Percentiles rank a stretch among this genome's conserved stretches.
phyloP scores from a whole-genome alignment of 768 basidiomycete species.

The Tricholoma terreum region DNA sequence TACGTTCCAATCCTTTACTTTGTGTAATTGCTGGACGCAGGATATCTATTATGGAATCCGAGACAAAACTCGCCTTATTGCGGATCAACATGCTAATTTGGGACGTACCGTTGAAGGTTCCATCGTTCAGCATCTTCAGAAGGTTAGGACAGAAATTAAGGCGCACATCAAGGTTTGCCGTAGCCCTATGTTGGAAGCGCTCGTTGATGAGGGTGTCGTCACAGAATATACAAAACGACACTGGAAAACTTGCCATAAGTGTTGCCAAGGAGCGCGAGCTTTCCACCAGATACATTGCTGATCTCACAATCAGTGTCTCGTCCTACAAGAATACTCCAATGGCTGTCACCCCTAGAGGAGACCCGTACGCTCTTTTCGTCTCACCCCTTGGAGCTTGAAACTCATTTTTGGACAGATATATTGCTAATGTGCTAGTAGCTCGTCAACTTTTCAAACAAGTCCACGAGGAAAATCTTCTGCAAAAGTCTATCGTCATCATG shows the following conservation, averaged over 20 bases:
- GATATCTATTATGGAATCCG: slow-evolving; percentile 92
- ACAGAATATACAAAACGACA: slow-evolving; percentile 92
- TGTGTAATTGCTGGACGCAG: slow-evolving; percentile 31
- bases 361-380: slow-evolving; percentile 60
- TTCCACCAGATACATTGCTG: slow-evolving; percentile 80
- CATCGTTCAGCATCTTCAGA: slow-evolving; percentile 96
- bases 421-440: slow-evolving; percentile 67
- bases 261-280: slow-evolving; percentile 93
- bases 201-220: not conserved
- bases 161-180: slow-evolving; percentile 89
- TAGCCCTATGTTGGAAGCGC: not conserved
- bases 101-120: slow-evolving; percentile 94
- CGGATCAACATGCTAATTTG: slow-evolving; percentile 94
- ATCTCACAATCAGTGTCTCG: slow-evolving; percentile 81
- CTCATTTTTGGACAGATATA: slow-evolving; percentile 42
- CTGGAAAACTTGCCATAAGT: slow-evolving; percentile 83
- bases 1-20: slow-evolving; percentile 1
- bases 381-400: not conserved
- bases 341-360: slow-evolving; percentile 69
- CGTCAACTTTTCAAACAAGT: slow-evolving; percentile 89
- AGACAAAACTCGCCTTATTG: slow-evolving; percentile 91
- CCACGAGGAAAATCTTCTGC: slow-evolving; percentile 94
- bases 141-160: slow-evolving; percentile 90
- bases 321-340: slow-evolving; percentile 95
- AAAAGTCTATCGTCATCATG: slow-evolving; percentile 97